Conservation (phyloP, 2,329 filamentous ascomycete genomes). For the Setomelanomma holmii region DNA sequence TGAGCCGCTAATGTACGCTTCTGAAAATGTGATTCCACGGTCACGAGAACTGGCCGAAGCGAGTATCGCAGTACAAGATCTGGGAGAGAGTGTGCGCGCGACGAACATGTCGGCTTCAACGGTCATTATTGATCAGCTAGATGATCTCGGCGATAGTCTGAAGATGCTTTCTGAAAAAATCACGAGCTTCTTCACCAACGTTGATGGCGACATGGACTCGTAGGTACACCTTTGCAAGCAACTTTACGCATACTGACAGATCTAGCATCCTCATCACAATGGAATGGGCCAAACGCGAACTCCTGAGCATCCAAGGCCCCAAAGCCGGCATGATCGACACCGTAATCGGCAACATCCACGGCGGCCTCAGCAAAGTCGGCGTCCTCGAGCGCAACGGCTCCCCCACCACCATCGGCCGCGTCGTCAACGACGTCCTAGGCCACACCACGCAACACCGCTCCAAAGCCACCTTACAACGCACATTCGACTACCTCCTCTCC, state of each 20-base stretch:
- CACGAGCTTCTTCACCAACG: conserved; percentile 90
- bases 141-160: conserved; percentile 83
- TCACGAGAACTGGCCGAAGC: conserved; percentile 90
- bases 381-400: conserved; percentile 48
- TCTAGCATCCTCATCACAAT: conserved; percentile 85
- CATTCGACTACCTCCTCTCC: conserved; percentile 85
- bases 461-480: conserved; percentile 79
- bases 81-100: conserved; percentile 85
- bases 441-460: conserved; percentile 82
- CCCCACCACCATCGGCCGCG: conserved; percentile 72
- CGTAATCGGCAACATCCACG: conserved; percentile 86
- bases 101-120: conserved; percentile 91
- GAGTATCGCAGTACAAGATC: conserved; percentile 91
- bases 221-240: conserved; percentile 47
- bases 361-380: conserved; percentile 70
- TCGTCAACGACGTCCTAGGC: conserved; percentile 79
- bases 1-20: conserved; percentile 93
- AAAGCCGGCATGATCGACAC: conserved; percentile 67
- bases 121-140: conserved; percentile 83
- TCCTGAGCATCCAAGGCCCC: conserved; percentile 59
- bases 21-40: conserved; percentile 84
- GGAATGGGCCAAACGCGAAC: conserved; percentile 92
- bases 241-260: conserved; percentile 18
- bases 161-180: conserved; percentile 85
- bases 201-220: conserved; percentile 91